Conservation (phyloP, 176 grass and related monocot genomes). For the bread wheat (Triticum aestivum) region IWGSC_CS_RefSeq_v2.1 NC_057795.1:687038733-687039232, state of each 20-base stretch:
- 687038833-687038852: background rate
- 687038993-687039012: background rate
- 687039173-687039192: background rate
- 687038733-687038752: background rate
- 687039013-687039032: background rate
- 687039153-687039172: conserved; percentile 35
- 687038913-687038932: background rate
- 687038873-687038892: conserved; percentile 26
- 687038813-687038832: background rate
- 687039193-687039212: background rate
- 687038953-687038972: background rate
- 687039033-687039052: background rate
- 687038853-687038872: conserved; percentile 3
- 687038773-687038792: background rate
- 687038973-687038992: no score
- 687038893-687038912: conserved; percentile 10
- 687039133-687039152: conserved; percentile 29
- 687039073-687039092: background rate
- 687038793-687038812: conserved; percentile 11
- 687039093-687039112: conserved; percentile 24
- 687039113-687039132: background rate
- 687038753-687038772: background rate
- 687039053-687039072: background rate
- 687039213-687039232: conserved; percentile 11
- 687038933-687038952: conserved; percentile 17